Conservation (phyloP, 192 early-diverging fungal genomes). For the Coemansia sp. region DNA sequence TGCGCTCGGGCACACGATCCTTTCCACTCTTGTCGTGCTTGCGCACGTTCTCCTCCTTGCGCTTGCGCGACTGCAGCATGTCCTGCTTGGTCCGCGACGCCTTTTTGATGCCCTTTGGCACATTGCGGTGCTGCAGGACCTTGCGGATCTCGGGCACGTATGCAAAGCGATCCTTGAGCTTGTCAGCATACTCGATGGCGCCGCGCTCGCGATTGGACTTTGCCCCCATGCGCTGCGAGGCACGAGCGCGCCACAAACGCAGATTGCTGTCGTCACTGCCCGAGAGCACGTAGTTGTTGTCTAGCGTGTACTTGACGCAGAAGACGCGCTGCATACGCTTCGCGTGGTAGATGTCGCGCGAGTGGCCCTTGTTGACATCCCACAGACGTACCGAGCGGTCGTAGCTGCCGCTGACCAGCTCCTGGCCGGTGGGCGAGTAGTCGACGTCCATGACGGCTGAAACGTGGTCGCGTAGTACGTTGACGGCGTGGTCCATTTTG, state of each 20-base stretch:
- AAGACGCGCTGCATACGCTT: conserved; percentile 99
- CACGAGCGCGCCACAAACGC: conserved; percentile 94
- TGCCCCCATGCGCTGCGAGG: conserved; percentile 83
- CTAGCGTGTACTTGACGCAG: conserved; percentile 91
- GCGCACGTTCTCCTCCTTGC: conserved; percentile 89
- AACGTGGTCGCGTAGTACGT: conserved; percentile 94
- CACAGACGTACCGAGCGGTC: conserved; percentile 92
- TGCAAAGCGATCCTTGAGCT: conserved; percentile 92
- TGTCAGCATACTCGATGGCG: conserved; percentile 78
- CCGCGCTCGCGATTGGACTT: conserved; percentile 77
- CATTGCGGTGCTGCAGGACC: conserved; percentile 84
- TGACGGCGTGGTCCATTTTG: conserved; percentile 81
- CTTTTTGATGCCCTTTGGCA: conserved; percentile 82
- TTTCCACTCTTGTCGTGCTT: conserved; percentile 75
- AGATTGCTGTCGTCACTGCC: conserved; percentile 98
- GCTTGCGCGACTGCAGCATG: conserved; percentile 78
- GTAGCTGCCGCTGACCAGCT: conserved; percentile 96
- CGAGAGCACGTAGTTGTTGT: conserved; percentile 91
- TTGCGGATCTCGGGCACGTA: conserved; percentile 87
- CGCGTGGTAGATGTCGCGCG: conserved; percentile 94
- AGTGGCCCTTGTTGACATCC: conserved; percentile 76
- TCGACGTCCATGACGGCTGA: conserved; percentile 97
- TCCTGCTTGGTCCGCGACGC: conserved; percentile 79
- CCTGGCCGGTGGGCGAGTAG: conserved; percentile 96
- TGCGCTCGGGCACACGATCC: conserved; percentile 70